A percentile compares a stretch with the other conserved stretches of the same genome.
phyloP scores from a whole-genome alignment of 2,329 filamentous ascomycete genomes.

The Sporothrix sp. region DNA sequence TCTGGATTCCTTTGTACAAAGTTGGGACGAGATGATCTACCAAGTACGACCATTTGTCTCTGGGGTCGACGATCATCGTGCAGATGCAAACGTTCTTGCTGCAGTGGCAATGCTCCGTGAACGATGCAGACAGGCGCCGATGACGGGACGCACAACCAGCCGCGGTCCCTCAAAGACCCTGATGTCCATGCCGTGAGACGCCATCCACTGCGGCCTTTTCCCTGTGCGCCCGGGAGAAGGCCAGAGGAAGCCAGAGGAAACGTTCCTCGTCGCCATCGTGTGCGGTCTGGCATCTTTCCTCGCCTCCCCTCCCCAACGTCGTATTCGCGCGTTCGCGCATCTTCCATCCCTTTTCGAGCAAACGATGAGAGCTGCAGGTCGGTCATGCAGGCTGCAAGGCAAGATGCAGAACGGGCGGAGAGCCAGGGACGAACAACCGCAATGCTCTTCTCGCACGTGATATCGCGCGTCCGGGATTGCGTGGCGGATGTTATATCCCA shows the following conservation, averaged over 20 bases:
- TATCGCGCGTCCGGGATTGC: too few relatives aligned
- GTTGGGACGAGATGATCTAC: not conserved
- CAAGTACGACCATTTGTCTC: not conserved
- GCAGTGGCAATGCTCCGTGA: not conserved
- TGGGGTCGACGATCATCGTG: not conserved
- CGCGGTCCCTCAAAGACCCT: not conserved
- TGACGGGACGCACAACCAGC: not conserved
- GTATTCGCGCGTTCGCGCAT: conserved; percentile 1
- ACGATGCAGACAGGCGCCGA: too few relatives aligned
- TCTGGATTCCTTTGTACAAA: too few relatives aligned
- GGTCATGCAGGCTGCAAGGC: not conserved
- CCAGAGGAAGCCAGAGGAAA: too few relatives aligned
- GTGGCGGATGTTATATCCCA: too few relatives aligned
- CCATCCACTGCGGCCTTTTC: too few relatives aligned
- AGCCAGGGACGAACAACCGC: too few relatives aligned
- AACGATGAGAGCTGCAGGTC: too few relatives aligned
- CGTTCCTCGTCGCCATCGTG: too few relatives aligned
- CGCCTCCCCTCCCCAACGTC: not conserved
- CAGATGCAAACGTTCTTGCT: not conserved
- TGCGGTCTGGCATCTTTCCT: too few relatives aligned
- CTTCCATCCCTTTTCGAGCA: conserved; percentile 6
- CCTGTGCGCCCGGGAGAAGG: too few relatives aligned
- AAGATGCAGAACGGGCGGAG: not conserved
- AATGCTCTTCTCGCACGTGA: too few relatives aligned
- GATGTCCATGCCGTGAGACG: not conserved